Evolutionary conservation across 2,329 filamentous ascomycete species (phyloP).

Genomic region (Fusarium newnesense): DNA sequence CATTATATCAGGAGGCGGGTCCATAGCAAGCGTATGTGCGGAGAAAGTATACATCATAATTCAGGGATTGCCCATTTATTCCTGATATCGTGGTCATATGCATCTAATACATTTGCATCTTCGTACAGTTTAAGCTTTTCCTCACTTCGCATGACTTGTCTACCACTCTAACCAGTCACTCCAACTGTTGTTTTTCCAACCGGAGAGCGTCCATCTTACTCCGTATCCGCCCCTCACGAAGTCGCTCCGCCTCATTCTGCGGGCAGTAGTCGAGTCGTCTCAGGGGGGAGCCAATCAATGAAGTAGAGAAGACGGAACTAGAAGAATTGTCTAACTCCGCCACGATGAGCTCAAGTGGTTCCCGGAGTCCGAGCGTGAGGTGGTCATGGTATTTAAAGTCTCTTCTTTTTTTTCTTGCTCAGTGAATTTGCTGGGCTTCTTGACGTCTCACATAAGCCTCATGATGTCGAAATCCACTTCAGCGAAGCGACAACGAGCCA

Average conservation of each 20-base stretch:
- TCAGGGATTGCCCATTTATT: constrained; percentile 6
- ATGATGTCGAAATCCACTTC: constrained; percentile 48
- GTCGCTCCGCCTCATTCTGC: constrained; percentile 28
- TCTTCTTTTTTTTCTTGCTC: neutral
- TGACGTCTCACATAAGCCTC: constrained; percentile 2
- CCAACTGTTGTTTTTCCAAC: neutral
- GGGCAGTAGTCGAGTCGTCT: constrained; percentile 7
- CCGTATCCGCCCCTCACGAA: constrained; percentile 6
- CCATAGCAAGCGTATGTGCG: constrained; percentile 7
- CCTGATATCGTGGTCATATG: neutral
- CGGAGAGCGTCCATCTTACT: neutral
- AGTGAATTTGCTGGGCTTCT: neutral
- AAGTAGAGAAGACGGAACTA: neutral
- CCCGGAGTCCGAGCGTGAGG: neutral
- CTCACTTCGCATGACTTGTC: neutral
- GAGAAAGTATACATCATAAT: constrained; percentile 16
- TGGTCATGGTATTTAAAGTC: constrained; percentile 20
- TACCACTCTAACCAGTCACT: neutral
- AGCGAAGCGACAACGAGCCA: constrained; percentile 74
- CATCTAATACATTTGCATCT: neutral
- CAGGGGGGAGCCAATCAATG: constrained; percentile 20
- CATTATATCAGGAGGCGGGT: constrained; percentile 11
- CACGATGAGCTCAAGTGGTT: constrained; percentile 7
- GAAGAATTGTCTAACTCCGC: constrained; percentile 18
- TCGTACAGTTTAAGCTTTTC: neutral